Conservation (phyloP, 192 early-diverging fungal species). For the Coemansia sp. region DNA sequence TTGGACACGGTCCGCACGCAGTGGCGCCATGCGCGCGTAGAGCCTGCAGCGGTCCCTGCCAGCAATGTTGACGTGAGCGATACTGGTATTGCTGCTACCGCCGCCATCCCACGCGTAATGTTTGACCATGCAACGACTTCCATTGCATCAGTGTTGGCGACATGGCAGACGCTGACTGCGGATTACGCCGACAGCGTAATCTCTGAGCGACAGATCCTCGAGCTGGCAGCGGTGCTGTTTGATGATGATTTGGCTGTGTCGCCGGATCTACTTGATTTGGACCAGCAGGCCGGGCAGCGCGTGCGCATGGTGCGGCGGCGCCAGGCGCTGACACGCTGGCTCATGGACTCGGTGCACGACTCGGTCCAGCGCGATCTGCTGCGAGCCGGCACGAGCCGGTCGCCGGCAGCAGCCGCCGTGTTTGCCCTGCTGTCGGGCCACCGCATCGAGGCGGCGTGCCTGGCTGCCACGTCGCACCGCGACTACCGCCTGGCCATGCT, state of each 20-base stretch:
- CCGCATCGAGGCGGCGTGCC: constrained; percentile 60
- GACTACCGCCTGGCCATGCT: constrained; percentile 75
- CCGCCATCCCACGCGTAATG: constrained; percentile 1
- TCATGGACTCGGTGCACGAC: constrained; percentile 54
- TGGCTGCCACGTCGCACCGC: constrained; percentile 57
- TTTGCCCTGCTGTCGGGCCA: constrained; percentile 59
- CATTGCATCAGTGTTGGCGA: constrained; percentile 14
- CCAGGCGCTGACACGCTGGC: constrained; percentile 59
- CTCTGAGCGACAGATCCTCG: constrained; percentile 14
- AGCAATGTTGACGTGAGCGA: too few species aligned
- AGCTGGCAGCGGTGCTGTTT: constrained; percentile 37
- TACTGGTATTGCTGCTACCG: not conserved
- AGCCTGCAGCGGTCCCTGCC: not conserved
- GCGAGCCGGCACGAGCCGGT: constrained; percentile 5
- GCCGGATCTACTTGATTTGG: not conserved
- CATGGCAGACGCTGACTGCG: not conserved
- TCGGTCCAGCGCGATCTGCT: constrained; percentile 47
- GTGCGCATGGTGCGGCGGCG: constrained; percentile 50
- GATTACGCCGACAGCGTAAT: not conserved
- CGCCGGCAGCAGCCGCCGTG: constrained; percentile 38
- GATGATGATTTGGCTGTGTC: constrained; percentile 5
- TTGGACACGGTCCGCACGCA: constrained; percentile 15
- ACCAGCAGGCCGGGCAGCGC: constrained; percentile 3
- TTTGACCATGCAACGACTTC: constrained; percentile 16
- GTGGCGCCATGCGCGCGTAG: constrained; percentile 18